These are phyloP conservation scores for Coelastrella sp. DNA, from an alignment of 139 green algal species.

Conservation along the genomic window DNA sequence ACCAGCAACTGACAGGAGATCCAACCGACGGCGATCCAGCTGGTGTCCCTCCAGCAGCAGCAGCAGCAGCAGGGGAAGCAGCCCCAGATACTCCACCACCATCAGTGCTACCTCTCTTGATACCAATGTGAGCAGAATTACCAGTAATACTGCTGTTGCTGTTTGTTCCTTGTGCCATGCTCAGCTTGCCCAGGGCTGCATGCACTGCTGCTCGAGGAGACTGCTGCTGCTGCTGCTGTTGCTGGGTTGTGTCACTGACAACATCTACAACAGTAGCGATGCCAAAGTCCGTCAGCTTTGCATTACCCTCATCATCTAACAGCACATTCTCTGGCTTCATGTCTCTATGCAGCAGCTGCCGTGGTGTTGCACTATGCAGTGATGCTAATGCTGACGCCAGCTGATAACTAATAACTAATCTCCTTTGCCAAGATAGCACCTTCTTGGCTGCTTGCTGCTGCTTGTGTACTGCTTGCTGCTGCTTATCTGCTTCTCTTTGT, in stretches of 20 bases:
- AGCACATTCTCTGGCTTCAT: slow-evolving; percentile 96
- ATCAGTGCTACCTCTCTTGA: neutral
- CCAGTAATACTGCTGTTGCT: neutral
- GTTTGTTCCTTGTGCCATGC: neutral
- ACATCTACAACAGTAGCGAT: slow-evolving; percentile 81
- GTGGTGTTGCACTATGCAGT: neutral
- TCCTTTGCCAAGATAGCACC: slow-evolving; percentile 5
- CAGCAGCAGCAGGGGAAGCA: neutral
- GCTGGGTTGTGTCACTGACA: neutral
- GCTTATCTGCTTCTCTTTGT: neutral
- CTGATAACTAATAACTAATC: slow-evolving; percentile 36
- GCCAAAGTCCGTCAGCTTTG: slow-evolving; percentile 97
- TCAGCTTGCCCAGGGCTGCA: neutral
- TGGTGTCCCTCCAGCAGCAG: neutral
- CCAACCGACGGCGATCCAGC: neutral
- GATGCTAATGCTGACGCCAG: slow-evolving; percentile 35
- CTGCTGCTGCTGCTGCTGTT: slow-evolving; percentile 4
- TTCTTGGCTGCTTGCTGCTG: neutral
- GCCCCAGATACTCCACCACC: neutral
- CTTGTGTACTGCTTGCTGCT: neutral
- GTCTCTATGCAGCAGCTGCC: slow-evolving; percentile 86
- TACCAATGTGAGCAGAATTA: neutral
- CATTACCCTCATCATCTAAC: slow-evolving; percentile 84
- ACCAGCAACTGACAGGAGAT: neutral
- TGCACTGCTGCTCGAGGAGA: neutral